Evolutionary conservation across 2,329 filamentous ascomycete genomes (phyloP).

Genomic region (Verticillium klebahnii): DNA sequence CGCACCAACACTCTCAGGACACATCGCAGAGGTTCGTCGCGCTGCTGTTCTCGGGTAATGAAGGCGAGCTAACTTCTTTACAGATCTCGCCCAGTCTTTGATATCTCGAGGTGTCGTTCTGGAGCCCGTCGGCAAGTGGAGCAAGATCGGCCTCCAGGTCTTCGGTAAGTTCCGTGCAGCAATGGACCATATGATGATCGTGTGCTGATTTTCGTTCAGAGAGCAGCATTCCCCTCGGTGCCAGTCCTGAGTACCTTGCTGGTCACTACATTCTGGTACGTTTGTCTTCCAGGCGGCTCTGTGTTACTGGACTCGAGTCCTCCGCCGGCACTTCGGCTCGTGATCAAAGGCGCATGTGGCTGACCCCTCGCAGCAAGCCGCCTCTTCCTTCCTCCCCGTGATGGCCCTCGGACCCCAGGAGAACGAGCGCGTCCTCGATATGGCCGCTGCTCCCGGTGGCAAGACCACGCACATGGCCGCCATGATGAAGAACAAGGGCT

Average conservation of each 20-base stretch:
- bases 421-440: conserved; percentile 76
- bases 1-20: conserved; percentile 91
- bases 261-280: conserved; percentile 85
- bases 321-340: not conserved
- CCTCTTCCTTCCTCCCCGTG: conserved; percentile 92
- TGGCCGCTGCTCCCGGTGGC: conserved; percentile 93
- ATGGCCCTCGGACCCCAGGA: conserved; percentile 96
- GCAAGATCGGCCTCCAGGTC: conserved; percentile 92
- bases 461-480: conserved; percentile 97
- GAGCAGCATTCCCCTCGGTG: conserved; percentile 77
- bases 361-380: conserved; percentile 57
- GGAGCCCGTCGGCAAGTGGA: conserved; percentile 97
- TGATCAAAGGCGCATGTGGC: not conserved
- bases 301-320: not conserved
- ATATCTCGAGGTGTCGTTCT: conserved; percentile 96
- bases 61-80: no score
- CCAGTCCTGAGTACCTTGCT: conserved; percentile 94
- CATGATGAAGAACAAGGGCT: conserved; percentile 95
- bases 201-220: conserved; percentile 29
- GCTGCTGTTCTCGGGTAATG: no score
- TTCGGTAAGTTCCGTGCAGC: conserved; percentile 49
- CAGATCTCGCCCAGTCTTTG: conserved; percentile 81
- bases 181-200: not conserved
- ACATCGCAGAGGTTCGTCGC: conserved; percentile 41
- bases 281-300: not conserved